These are phyloP conservation scores for Ramaria rubella DNA, from an alignment of 768 basidiomycete genomes.

Conservation along the genomic window DNA sequence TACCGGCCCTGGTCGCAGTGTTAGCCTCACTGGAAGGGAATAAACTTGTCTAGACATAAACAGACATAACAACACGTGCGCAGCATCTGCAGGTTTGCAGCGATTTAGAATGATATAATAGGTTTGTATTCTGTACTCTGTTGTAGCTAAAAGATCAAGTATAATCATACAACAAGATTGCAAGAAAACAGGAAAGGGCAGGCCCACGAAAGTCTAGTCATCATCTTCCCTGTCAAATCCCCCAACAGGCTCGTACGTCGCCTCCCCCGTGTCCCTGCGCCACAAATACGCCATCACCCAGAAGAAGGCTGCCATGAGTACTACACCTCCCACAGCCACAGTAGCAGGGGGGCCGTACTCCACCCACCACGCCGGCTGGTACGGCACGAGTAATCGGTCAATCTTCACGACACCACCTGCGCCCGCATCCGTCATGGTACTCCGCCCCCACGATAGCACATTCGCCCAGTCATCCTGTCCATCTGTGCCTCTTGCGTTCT, in stretches of 20 bases:
- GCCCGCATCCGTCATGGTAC: conserved; percentile 55
- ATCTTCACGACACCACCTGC: conserved; percentile 88
- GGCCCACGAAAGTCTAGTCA: conserved; percentile 2
- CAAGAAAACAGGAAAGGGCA: not conserved
- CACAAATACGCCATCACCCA: conserved; percentile 65
- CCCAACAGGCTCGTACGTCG: conserved; percentile 86
- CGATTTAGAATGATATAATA: not conserved
- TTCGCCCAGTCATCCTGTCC: conserved; percentile 57
- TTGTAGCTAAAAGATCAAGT: not conserved
- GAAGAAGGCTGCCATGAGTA: conserved; percentile 63
- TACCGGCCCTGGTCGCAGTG: too few species aligned
- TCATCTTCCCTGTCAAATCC: conserved; percentile 46
- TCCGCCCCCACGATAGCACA: conserved; percentile 68
- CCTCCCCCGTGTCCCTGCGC: conserved; percentile 69
- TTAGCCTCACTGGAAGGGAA: too few species aligned
- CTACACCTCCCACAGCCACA: conserved; percentile 51
- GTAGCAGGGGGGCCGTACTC: conserved; percentile 65
- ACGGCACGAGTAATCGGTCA: conserved; percentile 77
- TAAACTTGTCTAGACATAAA: too few species aligned
- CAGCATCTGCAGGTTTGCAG: too few species aligned
- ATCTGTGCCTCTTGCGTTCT: conserved; percentile 62
- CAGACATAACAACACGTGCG: too few species aligned
- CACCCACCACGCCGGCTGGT: conserved; percentile 80
- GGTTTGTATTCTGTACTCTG: not conserved
- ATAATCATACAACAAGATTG: not conserved